These are phyloP conservation scores for Chlorella sp. DNA, from an alignment of 139 green algal species.

Conservation along the genomic window DNA sequence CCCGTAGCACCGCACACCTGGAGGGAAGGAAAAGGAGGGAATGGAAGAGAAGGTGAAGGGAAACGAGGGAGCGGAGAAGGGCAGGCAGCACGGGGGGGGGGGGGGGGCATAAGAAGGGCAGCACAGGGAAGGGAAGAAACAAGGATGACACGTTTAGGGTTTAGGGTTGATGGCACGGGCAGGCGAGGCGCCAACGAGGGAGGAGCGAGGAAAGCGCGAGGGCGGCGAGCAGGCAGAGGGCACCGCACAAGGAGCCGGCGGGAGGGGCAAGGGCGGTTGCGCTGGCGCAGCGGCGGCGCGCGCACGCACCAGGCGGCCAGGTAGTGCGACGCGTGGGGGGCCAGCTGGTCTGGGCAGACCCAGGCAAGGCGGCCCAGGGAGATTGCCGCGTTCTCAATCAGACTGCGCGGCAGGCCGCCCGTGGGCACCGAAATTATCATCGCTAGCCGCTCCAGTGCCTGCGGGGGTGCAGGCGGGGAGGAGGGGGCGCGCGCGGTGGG, in stretches of 20 bases:
- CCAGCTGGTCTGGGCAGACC: slow-evolving; percentile 68
- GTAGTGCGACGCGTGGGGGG: slow-evolving; percentile 81
- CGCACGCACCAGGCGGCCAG: slow-evolving; percentile 59
- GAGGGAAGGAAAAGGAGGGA: neutral
- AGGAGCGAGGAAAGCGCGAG: no score
- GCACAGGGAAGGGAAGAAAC: neutral
- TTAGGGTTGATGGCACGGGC: no score
- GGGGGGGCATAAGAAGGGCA: neutral
- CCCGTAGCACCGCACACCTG: slow-evolving; percentile 74
- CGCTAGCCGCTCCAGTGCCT: slow-evolving; percentile 60
- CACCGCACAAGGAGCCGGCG: no score
- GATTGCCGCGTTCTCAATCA: slow-evolving; percentile 94
- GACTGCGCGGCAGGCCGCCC: slow-evolving; percentile 60
- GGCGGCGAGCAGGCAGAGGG: no score
- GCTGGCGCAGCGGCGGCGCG: neutral
- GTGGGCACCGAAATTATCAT: slow-evolving; percentile 58
- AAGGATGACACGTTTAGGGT: no score
- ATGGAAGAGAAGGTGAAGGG: neutral
- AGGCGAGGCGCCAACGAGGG: no score
- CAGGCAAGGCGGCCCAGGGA: slow-evolving; percentile 82
- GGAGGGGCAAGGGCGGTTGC: neutral
- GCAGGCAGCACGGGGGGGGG: no score
- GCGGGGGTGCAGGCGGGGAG: no score
- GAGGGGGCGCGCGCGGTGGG: no score
- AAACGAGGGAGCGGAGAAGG: no score